Evolutionary conservation across 176 grass and related monocot species (phyloP).

Genomic region (Tillandsia leiboldiana): DNA sequence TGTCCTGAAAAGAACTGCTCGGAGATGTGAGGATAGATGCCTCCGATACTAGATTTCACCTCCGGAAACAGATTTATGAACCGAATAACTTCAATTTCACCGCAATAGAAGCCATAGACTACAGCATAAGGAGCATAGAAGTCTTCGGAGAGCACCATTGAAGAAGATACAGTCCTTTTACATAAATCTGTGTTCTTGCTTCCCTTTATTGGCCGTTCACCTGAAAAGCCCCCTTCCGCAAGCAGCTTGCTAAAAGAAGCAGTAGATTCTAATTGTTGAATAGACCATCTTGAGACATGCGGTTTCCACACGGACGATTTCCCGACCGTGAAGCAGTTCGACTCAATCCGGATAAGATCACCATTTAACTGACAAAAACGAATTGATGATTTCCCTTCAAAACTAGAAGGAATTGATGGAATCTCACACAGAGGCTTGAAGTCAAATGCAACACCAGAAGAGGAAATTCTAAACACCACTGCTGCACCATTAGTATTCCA

Average conservation of each 20-base stretch:
- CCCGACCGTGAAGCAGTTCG: conserved; percentile 28
- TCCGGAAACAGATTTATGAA: conserved; percentile 53
- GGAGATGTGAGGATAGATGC: conserved; percentile 63
- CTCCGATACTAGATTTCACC: conserved; percentile 42
- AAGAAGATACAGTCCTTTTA: conserved; percentile 66
- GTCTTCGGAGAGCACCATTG: conserved; percentile 82
- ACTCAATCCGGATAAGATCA: conserved; percentile 46
- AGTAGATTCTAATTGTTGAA: conserved; percentile 34
- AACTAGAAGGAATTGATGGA: conserved; percentile 25
- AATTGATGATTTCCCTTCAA: conserved; percentile 25
- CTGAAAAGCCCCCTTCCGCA: conserved; percentile 57
- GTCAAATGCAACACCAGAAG: conserved; percentile 36
- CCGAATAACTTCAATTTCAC: conserved; percentile 80
- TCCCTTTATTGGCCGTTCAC: conserved; percentile 14
- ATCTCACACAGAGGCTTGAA: conserved; percentile 51
- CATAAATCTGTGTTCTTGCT: background rate
- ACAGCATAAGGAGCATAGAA: conserved; percentile 72
- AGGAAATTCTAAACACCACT: conserved; percentile 47
- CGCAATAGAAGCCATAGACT: conserved; percentile 92
- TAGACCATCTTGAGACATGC: conserved; percentile 52
- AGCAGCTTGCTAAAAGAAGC: conserved; percentile 44
- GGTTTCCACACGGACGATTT: conserved; percentile 74
- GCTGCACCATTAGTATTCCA: conserved; percentile 56
- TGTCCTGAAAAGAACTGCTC: conserved; percentile 76
- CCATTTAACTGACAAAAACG: conserved; percentile 44